Base-by-base conservation (phyloP, 352 stramenopile species). In the Phytophthora foliorum region DNA sequence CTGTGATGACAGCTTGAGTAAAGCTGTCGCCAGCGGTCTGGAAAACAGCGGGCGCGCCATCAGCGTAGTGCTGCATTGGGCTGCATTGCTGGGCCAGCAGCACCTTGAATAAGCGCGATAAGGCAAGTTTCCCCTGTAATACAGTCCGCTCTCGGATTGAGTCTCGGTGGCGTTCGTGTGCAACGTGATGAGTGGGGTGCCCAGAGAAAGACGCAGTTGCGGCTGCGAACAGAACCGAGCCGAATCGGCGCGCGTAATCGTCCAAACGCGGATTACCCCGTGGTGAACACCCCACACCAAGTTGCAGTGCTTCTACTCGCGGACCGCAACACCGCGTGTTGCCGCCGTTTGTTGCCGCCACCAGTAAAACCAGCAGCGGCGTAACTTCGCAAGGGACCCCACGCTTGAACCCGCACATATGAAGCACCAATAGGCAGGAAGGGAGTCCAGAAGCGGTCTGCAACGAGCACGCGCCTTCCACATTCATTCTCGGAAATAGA, bases 181-280 rank as follows among this genome's bases (percentile, higher is more conserved):
- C 59, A 60, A 67, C 31, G 48, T 31, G 48, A 52, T 52, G 57
- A 46, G 58, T 63, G 34, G 27, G 32, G 56, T 11, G 31, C 39
- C 62, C 6, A 69, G 62, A 69, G 62, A 69, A 69, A 64, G 62
- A 48, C 17, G 25, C 32, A 42, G 62, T 69, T 69, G 62, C 62
- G 62, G 32, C 27, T 19, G 14, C 6, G 17, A 7, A 38, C 25
- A 42, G 8, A 52, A 19, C 6, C 24, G 25, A 14, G 38, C 6
- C 19, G 7, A 36, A 25, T 53, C 45, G 45, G 13, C 34, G 6
- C 25, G 58, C 58, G 58, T 67, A 67, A 67, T 41, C 57, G 17
- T 21, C n/a, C 9, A 32, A 57, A 17, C 6, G 13, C 10, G 4
- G 42, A 69, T 69, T 69, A 69, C 61, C 7, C 51, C 51, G 22